Conservation (phyloP, 2,329 filamentous ascomycete genomes). For the Periconia macrospinosa region DNA sequence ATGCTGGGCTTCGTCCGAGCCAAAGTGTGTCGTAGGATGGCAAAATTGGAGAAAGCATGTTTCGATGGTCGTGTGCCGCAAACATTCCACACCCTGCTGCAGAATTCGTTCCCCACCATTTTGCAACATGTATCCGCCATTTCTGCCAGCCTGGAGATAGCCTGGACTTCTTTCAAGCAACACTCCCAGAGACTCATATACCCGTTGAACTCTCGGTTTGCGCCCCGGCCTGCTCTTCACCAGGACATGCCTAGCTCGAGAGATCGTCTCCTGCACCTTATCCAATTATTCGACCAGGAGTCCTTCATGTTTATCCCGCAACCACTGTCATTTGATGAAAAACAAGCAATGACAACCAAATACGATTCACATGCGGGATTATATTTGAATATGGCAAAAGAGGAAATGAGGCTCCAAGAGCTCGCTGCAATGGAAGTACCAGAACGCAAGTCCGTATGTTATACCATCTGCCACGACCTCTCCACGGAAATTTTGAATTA, state of each 20-base stretch:
- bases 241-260: neutral
- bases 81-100: neutral
- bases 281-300: too few species aligned
- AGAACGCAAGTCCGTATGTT: slow-evolving; percentile 17
- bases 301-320: too few species aligned
- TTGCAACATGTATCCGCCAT: slow-evolving; percentile 55
- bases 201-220: neutral
- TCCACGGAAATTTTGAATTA: slow-evolving; percentile 41
- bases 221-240: neutral
- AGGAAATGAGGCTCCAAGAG: neutral
- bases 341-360: neutral
- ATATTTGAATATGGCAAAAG: neutral
- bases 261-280: neutral
- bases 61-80: slow-evolving; percentile 24
- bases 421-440: slow-evolving; percentile 5
- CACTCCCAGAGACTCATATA: neutral
- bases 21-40: slow-evolving; percentile 61
- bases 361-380: neutral
- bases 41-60: slow-evolving; percentile 55
- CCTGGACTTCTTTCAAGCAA: slow-evolving; percentile 48
- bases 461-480: slow-evolving; percentile 29
- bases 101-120: slow-evolving; percentile 16
- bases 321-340: neutral
- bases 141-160: slow-evolving; percentile 55
- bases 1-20: slow-evolving; percentile 46